A percentile compares a stretch with the other conserved stretches of the same genome.
Evolutionary conservation across 2,329 filamentous ascomycete species (phyloP).

Genomic region (Aspergillus nomiae): DNA sequence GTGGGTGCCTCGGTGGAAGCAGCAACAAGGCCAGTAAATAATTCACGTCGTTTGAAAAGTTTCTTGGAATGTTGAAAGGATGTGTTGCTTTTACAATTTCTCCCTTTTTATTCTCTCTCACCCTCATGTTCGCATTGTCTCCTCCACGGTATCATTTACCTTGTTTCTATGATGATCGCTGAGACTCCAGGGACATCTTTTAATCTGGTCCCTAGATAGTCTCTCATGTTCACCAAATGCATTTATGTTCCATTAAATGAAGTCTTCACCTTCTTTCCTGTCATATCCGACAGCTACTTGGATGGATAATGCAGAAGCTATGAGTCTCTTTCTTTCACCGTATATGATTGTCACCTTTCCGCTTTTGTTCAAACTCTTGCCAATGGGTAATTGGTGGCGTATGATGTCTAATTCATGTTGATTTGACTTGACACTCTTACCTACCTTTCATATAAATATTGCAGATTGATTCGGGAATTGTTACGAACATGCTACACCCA

Average conservation of each 20-base stretch:
- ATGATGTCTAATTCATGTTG: not conserved
- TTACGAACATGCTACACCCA: not conserved
- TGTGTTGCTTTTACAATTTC: slow-evolving; percentile 2
- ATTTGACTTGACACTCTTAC: not conserved
- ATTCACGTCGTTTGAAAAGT: slow-evolving; percentile 8
- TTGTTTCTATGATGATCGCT: slow-evolving; percentile 4
- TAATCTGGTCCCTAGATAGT: slow-evolving; percentile 4
- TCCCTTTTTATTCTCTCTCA: not conserved
- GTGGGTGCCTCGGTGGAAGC: slow-evolving; percentile 43
- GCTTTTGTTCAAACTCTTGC: not conserved
- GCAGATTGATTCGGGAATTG: not conserved
- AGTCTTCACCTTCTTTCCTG: not conserved
- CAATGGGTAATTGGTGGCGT: not conserved
- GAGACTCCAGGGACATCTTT: slow-evolving; percentile 1
- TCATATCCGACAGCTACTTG: not conserved
- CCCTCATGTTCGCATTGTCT: not conserved
- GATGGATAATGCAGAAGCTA: slow-evolving; percentile 1
- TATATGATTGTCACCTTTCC: not conserved
- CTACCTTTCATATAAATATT: not conserved
- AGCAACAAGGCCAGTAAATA: slow-evolving; percentile 36
- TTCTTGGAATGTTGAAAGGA: slow-evolving; percentile 11
- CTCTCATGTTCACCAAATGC: slow-evolving; percentile 7
- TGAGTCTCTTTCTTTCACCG: not conserved
- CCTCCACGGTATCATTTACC: slow-evolving; percentile 2
- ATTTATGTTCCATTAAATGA: slow-evolving; percentile 8